phyloP scores from a whole-genome alignment of 305 asterid genomes.

The Fraxinus velutina region DNA sequence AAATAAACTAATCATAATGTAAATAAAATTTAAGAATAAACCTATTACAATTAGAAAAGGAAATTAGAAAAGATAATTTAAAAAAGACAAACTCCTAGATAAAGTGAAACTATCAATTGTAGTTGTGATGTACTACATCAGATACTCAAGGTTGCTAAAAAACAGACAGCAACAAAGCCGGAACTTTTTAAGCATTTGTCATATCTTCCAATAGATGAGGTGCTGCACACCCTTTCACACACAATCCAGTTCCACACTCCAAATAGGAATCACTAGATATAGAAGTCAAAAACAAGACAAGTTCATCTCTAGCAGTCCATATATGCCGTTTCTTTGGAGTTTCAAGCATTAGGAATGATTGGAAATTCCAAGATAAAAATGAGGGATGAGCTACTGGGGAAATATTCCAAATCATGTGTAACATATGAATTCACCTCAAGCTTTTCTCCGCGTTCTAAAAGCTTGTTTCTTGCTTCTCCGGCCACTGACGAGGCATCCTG shows the following conservation, averaged over 20 bases:
- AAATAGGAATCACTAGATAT: not conserved
- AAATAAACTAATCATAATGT: too few relatives aligned
- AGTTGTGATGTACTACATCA: too few relatives aligned
- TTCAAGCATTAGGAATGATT: not conserved
- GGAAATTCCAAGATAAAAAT: not conserved
- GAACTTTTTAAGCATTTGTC: not conserved
- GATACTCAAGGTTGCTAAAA: not conserved
- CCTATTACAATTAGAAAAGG: too few relatives aligned
- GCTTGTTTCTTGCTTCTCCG: constrained; percentile 82
- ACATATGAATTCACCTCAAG: constrained; percentile 57
- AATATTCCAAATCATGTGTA: not conserved
- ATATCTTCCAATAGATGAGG: not conserved
- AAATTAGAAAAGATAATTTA: too few relatives aligned
- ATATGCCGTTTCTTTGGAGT: not conserved
- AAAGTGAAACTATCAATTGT: too few relatives aligned
- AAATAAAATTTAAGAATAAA: too few relatives aligned
- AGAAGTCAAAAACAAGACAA: not conserved
- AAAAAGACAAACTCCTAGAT: too few relatives aligned
- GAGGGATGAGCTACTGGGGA: not conserved
- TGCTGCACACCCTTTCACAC: not conserved
- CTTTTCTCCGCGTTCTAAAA: constrained; percentile 85
- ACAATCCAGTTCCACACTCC: not conserved
- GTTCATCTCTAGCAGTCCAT: not conserved
- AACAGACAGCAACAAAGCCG: not conserved
- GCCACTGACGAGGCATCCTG: constrained; percentile 91